These are phyloP conservation scores for Arthrobotrys musiformis DNA, from an alignment of 2,329 filamentous ascomycete genomes.

Conservation along the genomic window DNA sequence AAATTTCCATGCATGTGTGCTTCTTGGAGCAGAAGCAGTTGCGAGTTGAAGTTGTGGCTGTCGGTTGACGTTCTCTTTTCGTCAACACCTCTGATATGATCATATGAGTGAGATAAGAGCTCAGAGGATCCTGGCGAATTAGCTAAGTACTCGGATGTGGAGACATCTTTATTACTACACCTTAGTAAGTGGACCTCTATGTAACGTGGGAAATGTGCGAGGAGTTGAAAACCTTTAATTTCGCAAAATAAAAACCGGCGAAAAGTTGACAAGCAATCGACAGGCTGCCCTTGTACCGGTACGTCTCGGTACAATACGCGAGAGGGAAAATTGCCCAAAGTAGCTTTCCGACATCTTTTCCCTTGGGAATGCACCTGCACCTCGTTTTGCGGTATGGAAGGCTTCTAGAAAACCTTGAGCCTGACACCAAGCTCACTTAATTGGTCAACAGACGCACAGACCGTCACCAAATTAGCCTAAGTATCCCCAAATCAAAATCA, in stretches of 20 bases:
- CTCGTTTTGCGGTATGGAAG: slow-evolving; percentile 44
- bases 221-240: slow-evolving; percentile 53
- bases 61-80: slow-evolving; percentile 22
- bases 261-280: slow-evolving; percentile 33
- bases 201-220: slow-evolving; percentile 53
- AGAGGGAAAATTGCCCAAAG: slow-evolving; percentile 55
- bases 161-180: slow-evolving; percentile 41
- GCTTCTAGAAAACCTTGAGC: slow-evolving; percentile 51
- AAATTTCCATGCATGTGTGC: slow-evolving; percentile 10
- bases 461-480: slow-evolving; percentile 43
- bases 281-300: slow-evolving; percentile 55
- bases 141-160: slow-evolving; percentile 25
- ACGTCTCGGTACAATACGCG: slow-evolving; percentile 56
- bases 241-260: slow-evolving; percentile 38
- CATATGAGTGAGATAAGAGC: slow-evolving; percentile 31
- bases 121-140: slow-evolving; percentile 31
- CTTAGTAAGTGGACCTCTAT: slow-evolving; percentile 37
- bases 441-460: slow-evolving; percentile 39
- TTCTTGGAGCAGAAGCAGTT: slow-evolving; percentile 22
- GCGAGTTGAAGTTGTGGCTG: slow-evolving; percentile 7
- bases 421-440: slow-evolving; percentile 26
- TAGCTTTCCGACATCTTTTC: slow-evolving; percentile 36
- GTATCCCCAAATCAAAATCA: slow-evolving; percentile 34
- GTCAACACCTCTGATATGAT: slow-evolving; percentile 20
- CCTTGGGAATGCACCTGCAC: slow-evolving; percentile 32